Percentiles rank a stretch among this genome's conserved stretches.
These are phyloP conservation scores for Gautieria morchelliformis DNA, from an alignment of 768 basidiomycete genomes.

Conservation along the genomic window DNA sequence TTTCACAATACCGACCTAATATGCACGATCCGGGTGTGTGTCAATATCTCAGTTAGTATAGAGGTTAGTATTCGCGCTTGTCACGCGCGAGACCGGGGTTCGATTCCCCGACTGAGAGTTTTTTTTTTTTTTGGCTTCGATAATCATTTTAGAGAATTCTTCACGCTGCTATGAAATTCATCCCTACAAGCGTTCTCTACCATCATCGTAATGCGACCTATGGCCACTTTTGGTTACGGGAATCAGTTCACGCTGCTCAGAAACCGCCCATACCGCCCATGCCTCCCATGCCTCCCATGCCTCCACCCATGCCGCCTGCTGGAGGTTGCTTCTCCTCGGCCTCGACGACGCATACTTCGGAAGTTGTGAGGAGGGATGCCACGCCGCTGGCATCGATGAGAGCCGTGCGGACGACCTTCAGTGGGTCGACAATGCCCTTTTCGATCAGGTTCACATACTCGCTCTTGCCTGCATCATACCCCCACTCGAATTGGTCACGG, in stretches of 20 bases:
- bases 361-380: conserved; percentile 87
- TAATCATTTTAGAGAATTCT: too few species aligned
- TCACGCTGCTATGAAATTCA: too few species aligned
- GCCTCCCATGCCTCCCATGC: conserved; percentile 55
- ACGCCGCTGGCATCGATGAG: conserved; percentile 89
- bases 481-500: conserved; percentile 76
- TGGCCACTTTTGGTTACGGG: not conserved
- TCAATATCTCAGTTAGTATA: not conserved
- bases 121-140: too few species aligned
- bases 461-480: conserved; percentile 87
- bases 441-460: conserved; percentile 94
- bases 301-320: conserved; percentile 29
- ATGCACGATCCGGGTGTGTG: too few species aligned
- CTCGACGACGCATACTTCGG: conserved; percentile 87
- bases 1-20: too few species aligned
- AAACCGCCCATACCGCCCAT: conserved; percentile 37
- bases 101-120: not conserved
- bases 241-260: conserved; percentile 14
- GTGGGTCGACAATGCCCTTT: conserved; percentile 88
- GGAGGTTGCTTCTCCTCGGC: conserved; percentile 69
- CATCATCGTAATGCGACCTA: not conserved
- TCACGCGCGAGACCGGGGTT: not conserved
- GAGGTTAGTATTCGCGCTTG: not conserved
- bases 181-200: too few species aligned
- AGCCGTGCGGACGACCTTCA: conserved; percentile 92